Evolutionary conservation across 768 basidiomycete species (phyloP).

Genomic region (Termitomyces sp.): DNA sequence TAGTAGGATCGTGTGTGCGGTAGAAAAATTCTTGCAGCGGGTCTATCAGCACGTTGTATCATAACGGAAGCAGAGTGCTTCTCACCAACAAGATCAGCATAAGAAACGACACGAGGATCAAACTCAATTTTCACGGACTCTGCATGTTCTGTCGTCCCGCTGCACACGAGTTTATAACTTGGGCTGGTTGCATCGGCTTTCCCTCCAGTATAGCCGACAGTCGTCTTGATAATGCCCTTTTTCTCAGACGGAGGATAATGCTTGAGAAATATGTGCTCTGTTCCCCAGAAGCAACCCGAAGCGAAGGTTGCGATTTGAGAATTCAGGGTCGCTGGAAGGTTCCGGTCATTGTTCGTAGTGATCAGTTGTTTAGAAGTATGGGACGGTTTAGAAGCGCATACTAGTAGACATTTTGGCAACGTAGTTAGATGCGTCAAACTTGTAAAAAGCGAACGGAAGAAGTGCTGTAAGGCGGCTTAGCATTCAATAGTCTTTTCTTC

Average conservation of each 20-base stretch:
- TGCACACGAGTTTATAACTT: conserved; percentile 71
- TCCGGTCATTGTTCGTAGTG: not conserved
- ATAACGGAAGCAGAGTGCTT: conserved; percentile 9
- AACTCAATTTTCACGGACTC: conserved; percentile 87
- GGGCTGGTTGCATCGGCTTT: conserved; percentile 49
- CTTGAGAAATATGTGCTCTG: conserved; percentile 81
- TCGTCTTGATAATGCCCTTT: conserved; percentile 70
- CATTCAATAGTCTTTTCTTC: conserved; percentile 12
- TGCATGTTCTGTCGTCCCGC: conserved; percentile 80
- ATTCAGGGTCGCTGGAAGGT: conserved; percentile 14
- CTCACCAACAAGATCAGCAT: conserved; percentile 83
- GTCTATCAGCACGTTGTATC: not conserved
- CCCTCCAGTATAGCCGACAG: conserved; percentile 81
- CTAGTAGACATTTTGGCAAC: conserved; percentile 36
- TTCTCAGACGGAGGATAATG: conserved; percentile 65
- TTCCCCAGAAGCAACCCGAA: conserved; percentile 82
- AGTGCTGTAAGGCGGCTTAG: conserved; percentile 21
- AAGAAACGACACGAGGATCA: conserved; percentile 70
- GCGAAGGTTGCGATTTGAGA: conserved; percentile 42
- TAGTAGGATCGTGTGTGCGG: conserved; percentile 91
- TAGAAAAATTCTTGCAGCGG: conserved; percentile 76
- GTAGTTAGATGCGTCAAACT: conserved; percentile 32
- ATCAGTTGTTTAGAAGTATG: not conserved
- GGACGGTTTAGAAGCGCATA: conserved; percentile 11
- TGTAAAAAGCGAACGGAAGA: conserved; percentile 13